Evolutionary conservation across 768 basidiomycete genomes (phyloP), one percentile per base, ranked within the genome.

Genomic region (Clitopilus passeckerianus): DNA sequence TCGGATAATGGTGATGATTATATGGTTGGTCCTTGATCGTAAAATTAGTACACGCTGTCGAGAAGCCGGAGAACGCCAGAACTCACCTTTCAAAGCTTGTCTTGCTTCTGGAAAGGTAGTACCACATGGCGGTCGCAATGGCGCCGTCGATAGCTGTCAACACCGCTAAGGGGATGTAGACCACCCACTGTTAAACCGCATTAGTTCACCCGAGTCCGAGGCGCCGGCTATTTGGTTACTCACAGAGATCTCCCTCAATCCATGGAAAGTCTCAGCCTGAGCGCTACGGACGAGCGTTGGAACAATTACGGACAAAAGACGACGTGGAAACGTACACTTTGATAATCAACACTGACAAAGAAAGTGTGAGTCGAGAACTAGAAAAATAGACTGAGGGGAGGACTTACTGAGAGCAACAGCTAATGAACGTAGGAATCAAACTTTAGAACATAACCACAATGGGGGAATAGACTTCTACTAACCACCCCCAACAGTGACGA

Each of bases 121-220:
- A 68, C 23, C 67, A 71, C 57, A 71, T 66, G 18, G 63, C 61
- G 5, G 53, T 59, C 10, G 69, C 67, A 54, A 71, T 67, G 6
- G 65, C 63, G 23, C 69, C 27, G 43, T 71, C 69, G 43, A 69
- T 65, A 2, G 22, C 55, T 2, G 70, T 69, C 9, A 66, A 57
- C 44, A 62, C 62, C 9, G n/a, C 46, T 18, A 69, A 68, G 20
- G 69, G 65, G 7, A 65, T 52, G 35, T 67, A 68, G 14, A 71
- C 59, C 9, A 61, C 65, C 69, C 70, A 71, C 69, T 71, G 41
- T 14, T 61, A 0, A 34, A 2, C 46, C 16, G n/a, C 2, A 50
- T 50, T 18, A n/a, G 18, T 50, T 23, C 14, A 59, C 27, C 27
- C 20, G n/a, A 57, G 20, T 7, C 20, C 24, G 15, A 14, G 23